Conservation (phyloP, 768 basidiomycete genomes). For the Candolleomyces eurysporus region DNA sequence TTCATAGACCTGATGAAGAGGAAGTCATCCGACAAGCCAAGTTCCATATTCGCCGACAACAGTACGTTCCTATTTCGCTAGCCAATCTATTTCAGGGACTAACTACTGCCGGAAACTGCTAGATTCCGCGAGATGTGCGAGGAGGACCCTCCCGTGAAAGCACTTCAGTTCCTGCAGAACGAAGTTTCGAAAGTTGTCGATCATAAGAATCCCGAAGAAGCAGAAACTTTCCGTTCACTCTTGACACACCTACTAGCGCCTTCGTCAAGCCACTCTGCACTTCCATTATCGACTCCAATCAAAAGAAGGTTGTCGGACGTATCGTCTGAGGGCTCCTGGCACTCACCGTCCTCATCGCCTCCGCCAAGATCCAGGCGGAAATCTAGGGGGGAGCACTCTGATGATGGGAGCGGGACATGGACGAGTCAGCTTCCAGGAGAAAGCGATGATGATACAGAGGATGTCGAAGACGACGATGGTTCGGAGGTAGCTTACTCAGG, state of each 20-base stretch:
- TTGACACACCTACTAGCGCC: constrained; percentile 61
- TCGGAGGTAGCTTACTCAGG: background rate
- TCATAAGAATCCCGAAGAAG: constrained; percentile 60
- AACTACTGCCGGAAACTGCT: background rate
- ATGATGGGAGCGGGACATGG: constrained; percentile 19
- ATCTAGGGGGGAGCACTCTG: constrained; percentile 24
- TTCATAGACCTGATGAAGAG: constrained; percentile 52
- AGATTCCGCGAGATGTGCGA: constrained; percentile 87
- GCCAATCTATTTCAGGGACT: background rate
- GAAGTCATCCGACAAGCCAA: constrained; percentile 64
- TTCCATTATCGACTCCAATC: constrained; percentile 3
- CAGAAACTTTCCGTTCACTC: constrained; percentile 60
- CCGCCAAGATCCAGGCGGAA: constrained; percentile 20
- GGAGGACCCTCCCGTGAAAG: constrained; percentile 56
- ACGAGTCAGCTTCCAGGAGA: constrained; percentile 36
- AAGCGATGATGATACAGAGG: constrained; percentile 7
- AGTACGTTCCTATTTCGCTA: constrained; percentile 41
- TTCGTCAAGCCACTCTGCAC: constrained; percentile 17
- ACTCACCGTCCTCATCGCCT: constrained; percentile 40
- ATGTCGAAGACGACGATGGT: constrained; percentile 17
- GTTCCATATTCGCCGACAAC: constrained; percentile 67
- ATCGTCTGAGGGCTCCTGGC: constrained; percentile 5
- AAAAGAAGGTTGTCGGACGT: background rate
- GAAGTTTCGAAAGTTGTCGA: constrained; percentile 72
- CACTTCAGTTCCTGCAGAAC: constrained; percentile 68